Conservation (phyloP, 495 filamentous ascomycete genomes). For the Annulohypoxylon bovei region DNA sequence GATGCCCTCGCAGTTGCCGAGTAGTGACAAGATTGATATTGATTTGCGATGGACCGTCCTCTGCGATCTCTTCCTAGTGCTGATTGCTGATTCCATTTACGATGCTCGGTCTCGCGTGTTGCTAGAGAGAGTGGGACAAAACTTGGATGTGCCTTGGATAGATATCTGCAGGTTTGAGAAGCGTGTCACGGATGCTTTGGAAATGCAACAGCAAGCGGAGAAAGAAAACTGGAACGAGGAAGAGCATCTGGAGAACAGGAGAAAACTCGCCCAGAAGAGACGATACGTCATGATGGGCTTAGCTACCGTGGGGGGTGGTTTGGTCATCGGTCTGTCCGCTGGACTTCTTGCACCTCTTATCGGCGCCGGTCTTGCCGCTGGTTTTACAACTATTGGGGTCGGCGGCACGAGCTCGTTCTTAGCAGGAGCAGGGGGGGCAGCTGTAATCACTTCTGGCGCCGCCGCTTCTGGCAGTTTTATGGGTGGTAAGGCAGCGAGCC, state of each 20-base stretch:
- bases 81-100: constrained; percentile 95
- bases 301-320: constrained; percentile 92
- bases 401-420: constrained; percentile 89
- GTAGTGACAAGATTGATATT: constrained; percentile 86
- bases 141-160: constrained; percentile 84
- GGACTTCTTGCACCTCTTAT: constrained; percentile 93
- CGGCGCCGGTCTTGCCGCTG: constrained; percentile 91
- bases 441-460: constrained; percentile 89
- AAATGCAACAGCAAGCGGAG: constrained; percentile 92
- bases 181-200: constrained; percentile 93
- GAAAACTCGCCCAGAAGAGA: constrained; percentile 79
- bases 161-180: constrained; percentile 98
- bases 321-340: constrained; percentile 96
- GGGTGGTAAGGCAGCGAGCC: constrained; percentile 82
- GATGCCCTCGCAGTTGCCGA: constrained; percentile 82
- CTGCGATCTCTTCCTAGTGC: constrained; percentile 93
- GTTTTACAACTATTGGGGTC: constrained; percentile 94
- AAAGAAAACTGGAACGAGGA: constrained; percentile 98
- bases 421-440: constrained; percentile 90
- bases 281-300: constrained; percentile 96
- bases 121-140: constrained; percentile 82
- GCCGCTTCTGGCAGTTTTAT: constrained; percentile 88
- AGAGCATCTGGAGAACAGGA: constrained; percentile 89
- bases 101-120: constrained; percentile 88
- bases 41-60: constrained; percentile 97